These are phyloP conservation scores for Neurospora tetrasperma DNA, from an alignment of 495 filamentous ascomycete genomes.

Conservation along the genomic window DNA sequence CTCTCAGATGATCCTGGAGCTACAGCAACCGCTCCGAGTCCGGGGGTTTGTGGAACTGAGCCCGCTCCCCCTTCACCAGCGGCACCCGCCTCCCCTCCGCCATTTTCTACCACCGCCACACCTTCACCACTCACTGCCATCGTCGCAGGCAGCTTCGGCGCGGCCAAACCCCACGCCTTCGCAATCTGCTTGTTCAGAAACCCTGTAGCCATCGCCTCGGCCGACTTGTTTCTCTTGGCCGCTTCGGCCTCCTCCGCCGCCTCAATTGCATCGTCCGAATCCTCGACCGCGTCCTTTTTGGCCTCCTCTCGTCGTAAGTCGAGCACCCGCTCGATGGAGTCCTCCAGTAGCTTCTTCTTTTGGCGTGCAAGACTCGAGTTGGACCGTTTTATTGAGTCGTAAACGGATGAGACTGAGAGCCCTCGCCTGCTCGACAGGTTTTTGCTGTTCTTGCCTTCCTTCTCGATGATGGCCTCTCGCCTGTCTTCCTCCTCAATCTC, in stretches of 20 bases:
- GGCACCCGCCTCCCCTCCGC: neutral
- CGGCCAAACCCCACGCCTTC: conserved; percentile 49
- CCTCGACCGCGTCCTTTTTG: conserved; percentile 42
- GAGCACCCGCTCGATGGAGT: conserved; percentile 78
- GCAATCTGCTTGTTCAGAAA: conserved; percentile 28
- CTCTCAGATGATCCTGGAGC: conserved; percentile 19
- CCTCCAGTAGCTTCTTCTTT: conserved; percentile 69
- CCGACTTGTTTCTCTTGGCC: conserved; percentile 9
- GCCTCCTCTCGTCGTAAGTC: conserved; percentile 59
- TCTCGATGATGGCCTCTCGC: conserved; percentile 8
- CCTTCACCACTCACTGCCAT: conserved; percentile 4
- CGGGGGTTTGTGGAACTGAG: conserved; percentile 2
- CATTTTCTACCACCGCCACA: neutral
- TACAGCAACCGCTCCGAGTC: conserved; percentile 5
- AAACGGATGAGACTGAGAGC: conserved; percentile 53
- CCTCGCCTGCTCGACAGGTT: conserved; percentile 2
- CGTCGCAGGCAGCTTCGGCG: conserved; percentile 24
- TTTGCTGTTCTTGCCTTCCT: conserved; percentile 2
- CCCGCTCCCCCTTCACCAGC: neutral
- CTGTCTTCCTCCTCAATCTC: conserved; percentile 37
- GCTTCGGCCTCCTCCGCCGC: conserved; percentile 42
- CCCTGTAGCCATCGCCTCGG: conserved; percentile 16
- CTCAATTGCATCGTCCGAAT: conserved; percentile 55
- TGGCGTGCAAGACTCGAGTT: conserved; percentile 76
- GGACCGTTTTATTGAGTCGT: conserved; percentile 67